Conservation (phyloP, 2,329 filamentous ascomycete species). For the Penicillium digitatum region DNA sequence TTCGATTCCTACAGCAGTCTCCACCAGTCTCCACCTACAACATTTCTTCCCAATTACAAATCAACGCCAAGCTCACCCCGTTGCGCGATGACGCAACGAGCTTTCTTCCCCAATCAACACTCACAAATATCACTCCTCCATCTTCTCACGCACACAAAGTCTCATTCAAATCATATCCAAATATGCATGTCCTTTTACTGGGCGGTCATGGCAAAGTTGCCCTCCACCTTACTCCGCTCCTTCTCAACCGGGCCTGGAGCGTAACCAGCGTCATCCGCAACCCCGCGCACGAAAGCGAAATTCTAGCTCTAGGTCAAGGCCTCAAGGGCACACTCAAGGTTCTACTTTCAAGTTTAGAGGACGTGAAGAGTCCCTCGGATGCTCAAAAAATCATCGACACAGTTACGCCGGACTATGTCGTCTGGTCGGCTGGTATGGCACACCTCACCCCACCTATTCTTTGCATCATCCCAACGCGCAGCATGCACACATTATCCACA, state of each 20-base stretch:
- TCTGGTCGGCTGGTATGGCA: conserved; percentile 46
- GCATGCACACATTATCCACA: neutral
- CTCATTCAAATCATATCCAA: conserved; percentile 1
- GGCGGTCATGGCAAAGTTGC: conserved; percentile 80
- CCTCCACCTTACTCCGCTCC: conserved; percentile 68
- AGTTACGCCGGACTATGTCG: conserved; percentile 44
- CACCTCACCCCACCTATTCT: conserved; percentile 2
- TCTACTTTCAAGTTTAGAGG: conserved; percentile 66
- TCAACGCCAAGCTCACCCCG: neutral
- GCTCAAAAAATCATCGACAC: conserved; percentile 58
- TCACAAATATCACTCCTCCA: neutral
- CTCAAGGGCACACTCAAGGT: conserved; percentile 64
- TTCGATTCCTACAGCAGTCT: no score
- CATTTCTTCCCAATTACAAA: neutral
- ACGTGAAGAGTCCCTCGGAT: conserved; percentile 60
- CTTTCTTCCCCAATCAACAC: neutral
- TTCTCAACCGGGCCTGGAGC: conserved; percentile 69
- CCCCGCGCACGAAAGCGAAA: conserved; percentile 61
- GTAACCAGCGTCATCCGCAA: conserved; percentile 76
- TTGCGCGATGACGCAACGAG: neutral
- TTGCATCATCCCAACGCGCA: neutral
- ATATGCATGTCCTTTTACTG: conserved; percentile 62
- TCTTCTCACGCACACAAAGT: neutral
- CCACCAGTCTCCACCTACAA: neutral
- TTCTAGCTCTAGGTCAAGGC: conserved; percentile 57